Base-by-base conservation (phyloP, 192 early-diverging fungal species). In the Pilaira anomala region DNA sequence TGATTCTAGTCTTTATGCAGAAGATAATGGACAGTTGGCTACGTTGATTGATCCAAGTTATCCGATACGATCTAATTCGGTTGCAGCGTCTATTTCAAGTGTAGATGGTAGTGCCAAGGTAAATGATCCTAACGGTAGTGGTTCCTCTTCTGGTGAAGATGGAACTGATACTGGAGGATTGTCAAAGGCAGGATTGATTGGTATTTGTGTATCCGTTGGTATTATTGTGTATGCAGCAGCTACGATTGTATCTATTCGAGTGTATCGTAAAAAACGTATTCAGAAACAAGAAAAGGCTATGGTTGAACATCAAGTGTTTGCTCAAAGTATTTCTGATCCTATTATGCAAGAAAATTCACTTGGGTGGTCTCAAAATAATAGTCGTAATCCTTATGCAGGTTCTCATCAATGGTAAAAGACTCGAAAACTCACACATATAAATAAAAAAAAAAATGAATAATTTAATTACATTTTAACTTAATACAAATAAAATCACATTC, bases 201-300 rank as follows among this genome's bases (percentile, higher is more conserved):
- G 71, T 21, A 57, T 77, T 8, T 66, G 66, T 22, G 71, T 77
- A 8, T 68, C 56, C 55, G 64, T 63, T 0, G 73, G 67, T 22
- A 63, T 67, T 1, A n/a, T 70, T 18, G 24, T 77, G 3, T 77
- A 77, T 48, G 75, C 75, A 16, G 70, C 71, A 2, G 48, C 72
- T 11, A 73, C 75, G 1, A 60, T 62, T n/a, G 52, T 60, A 1
- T 60, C 73, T 11, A 61, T 77, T 1, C 52, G 62, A 24, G 49
- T 50, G 0, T 73, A 70, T 52, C 58, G 64, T 26, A 48, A 60
- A 28, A 64, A 49, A 11, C 65, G 69, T n/a, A 26, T 33, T 9
- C 18, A 26, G 18, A 40, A 42, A 2, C 5, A 49, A 18, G 41
- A 72, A 41, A 30, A 54, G 13, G 50, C 73, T 16, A 51, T 50